Percentiles rank a stretch among this genome's conserved stretches.
These are phyloP conservation scores for Microascus cirrosus DNA, from an alignment of 2,329 filamentous ascomycete species.

Conservation along the genomic window DNA sequence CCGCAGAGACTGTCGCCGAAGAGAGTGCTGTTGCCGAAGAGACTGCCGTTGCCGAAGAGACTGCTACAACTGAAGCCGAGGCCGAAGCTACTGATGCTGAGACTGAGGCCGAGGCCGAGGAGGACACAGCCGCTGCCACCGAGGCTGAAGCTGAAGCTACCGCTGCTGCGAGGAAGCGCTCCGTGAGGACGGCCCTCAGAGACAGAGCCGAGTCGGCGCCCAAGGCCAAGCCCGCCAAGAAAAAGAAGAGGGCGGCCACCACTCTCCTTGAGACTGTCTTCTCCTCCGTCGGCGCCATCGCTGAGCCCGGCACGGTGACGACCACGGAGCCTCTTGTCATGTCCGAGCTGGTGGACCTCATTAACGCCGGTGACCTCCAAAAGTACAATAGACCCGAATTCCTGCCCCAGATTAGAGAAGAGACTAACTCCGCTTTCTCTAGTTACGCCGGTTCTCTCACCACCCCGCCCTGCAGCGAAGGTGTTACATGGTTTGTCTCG, in stretches of 20 bases:
- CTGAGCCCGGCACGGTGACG: constrained; percentile 27
- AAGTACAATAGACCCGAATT: constrained; percentile 13
- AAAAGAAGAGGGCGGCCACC: constrained; percentile 19
- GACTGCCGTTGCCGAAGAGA: constrained; percentile 4
- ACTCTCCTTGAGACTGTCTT: constrained; percentile 35
- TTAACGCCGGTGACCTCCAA: constrained; percentile 26
- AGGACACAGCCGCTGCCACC: no score
- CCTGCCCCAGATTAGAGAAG: not conserved
- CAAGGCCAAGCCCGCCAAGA: constrained; percentile 3
- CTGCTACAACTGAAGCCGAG: no score
- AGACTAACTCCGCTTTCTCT: not conserved
- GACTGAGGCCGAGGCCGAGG: not conserved
- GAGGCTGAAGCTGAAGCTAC: not conserved
- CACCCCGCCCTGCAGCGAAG: constrained; percentile 50
- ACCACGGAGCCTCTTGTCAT: constrained; percentile 29
- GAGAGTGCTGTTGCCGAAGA: constrained; percentile 5
- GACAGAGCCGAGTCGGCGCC: constrained; percentile 1
- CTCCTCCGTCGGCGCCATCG: constrained; percentile 25
- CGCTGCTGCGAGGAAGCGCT: constrained; percentile 3
- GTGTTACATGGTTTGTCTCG: constrained; percentile 41
- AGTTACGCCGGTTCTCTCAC: constrained; percentile 48
- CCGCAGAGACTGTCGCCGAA: constrained; percentile 6
- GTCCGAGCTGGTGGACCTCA: constrained; percentile 25
- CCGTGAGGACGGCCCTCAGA: constrained; percentile 2
- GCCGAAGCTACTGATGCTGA: not conserved